A percentile compares a stretch with the other conserved stretches of the same genome.
phyloP scores from a whole-genome alignment of 495 filamentous ascomycete species.

The Penicillium robsamsonii region DNA sequence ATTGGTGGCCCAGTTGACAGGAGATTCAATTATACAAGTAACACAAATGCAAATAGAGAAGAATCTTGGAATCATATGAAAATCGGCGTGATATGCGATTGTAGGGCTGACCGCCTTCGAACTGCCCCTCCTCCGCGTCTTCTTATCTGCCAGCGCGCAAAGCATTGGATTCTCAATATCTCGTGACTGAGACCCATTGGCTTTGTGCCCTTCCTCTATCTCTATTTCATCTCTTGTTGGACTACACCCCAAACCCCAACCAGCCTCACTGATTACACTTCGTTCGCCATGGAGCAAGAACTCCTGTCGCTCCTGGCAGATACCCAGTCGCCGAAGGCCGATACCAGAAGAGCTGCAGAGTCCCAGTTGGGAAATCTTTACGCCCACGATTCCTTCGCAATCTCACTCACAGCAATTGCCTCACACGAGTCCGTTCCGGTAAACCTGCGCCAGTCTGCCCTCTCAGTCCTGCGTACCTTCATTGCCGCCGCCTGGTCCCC shows the following conservation, averaged over 20 bases:
- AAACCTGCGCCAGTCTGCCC: slow-evolving; percentile 76
- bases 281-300: slow-evolving; percentile 71
- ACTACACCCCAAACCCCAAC: background rate
- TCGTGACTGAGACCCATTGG: slow-evolving; percentile 10
- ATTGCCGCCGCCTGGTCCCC: slow-evolving; percentile 77
- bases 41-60: background rate
- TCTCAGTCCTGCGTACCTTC: slow-evolving; percentile 76
- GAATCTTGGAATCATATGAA: background rate
- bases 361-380: slow-evolving; percentile 66
- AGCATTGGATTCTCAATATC: slow-evolving; percentile 6
- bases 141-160: slow-evolving; percentile 24
- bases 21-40: background rate
- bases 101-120: slow-evolving; percentile 20
- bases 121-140: slow-evolving; percentile 22
- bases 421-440: slow-evolving; percentile 65
- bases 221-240: background rate
- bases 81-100: background rate
- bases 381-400: slow-evolving; percentile 66
- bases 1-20: background rate
- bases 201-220: slow-evolving; percentile 11
- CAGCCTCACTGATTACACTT: slow-evolving; percentile 14
- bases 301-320: slow-evolving; percentile 75
- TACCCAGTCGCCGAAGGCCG: slow-evolving; percentile 69
- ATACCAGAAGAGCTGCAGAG: slow-evolving; percentile 76
- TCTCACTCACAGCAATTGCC: slow-evolving; percentile 75